Conservation (phyloP, 2,329 filamentous ascomycete genomes). For the Endothia cerciana region DNA sequence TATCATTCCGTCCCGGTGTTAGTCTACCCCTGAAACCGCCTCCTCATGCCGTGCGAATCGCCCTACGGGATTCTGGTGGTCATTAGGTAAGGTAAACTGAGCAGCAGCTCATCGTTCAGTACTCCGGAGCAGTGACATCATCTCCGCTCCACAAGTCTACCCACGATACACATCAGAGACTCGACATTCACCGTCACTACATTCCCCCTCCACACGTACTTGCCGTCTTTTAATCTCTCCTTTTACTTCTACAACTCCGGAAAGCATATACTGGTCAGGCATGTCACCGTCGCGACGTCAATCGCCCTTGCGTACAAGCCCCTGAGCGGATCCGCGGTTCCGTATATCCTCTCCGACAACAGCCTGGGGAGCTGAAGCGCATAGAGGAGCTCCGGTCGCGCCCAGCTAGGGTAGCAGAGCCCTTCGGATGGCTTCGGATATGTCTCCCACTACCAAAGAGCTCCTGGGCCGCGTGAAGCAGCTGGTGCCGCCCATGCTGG, state of each 20-base stretch:
- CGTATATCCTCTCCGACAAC: background rate
- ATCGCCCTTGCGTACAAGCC: background rate
- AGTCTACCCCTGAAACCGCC: background rate
- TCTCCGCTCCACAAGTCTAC: slow-evolving; percentile 4
- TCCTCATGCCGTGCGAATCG: background rate
- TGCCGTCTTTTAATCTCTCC: background rate
- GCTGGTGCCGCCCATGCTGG: slow-evolving; percentile 92
- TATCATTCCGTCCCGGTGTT: background rate
- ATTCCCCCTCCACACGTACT: no score
- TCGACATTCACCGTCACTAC: background rate
- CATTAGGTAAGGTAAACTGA: slow-evolving; percentile 8
- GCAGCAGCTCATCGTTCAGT: background rate
- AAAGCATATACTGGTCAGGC: background rate
- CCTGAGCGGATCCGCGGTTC: background rate
- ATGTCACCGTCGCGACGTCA: background rate
- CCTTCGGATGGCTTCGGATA: slow-evolving; percentile 42
- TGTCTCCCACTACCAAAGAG: slow-evolving; percentile 73
- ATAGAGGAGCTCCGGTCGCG: background rate
- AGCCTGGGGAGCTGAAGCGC: no score
- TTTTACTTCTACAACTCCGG: background rate
- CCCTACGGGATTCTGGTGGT: background rate
- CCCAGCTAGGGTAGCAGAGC: no score
- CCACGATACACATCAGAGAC: background rate
- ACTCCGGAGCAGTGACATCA: slow-evolving; percentile 26
- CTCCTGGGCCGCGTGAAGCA: slow-evolving; percentile 81